Evolutionary conservation across 148 eudicot genomes (phyloP).

Genomic region (Nepenthes gracilis): DNA sequence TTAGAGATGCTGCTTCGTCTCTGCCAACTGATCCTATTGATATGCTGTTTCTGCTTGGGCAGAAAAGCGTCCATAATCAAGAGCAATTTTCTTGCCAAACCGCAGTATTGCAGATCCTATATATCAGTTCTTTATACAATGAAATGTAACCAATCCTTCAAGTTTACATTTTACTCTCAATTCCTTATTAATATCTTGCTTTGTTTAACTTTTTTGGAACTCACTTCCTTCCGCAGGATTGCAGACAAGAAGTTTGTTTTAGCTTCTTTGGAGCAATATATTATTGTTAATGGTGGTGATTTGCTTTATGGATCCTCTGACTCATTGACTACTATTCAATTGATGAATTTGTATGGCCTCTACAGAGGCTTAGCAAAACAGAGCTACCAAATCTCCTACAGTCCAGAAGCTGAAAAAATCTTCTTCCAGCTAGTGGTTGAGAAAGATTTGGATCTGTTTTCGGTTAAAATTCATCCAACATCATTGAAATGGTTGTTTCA

Average conservation of each 20-base stretch:
- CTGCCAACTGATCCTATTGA: slow-evolving; percentile 87
- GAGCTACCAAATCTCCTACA: slow-evolving; percentile 58
- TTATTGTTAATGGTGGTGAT: slow-evolving; percentile 53
- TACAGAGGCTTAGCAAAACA: slow-evolving; percentile 58
- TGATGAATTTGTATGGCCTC: slow-evolving; percentile 66
- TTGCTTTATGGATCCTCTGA: slow-evolving; percentile 29
- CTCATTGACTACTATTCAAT: slow-evolving; percentile 20
- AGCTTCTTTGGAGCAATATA: slow-evolving; percentile 89
- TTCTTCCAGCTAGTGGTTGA: slow-evolving; percentile 52
- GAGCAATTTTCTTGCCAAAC: slow-evolving; percentile 62
- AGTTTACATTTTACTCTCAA: background rate
- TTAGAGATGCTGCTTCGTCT: slow-evolving; percentile 51
- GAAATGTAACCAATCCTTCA: slow-evolving; percentile 45
- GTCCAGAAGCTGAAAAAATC: slow-evolving; percentile 77
- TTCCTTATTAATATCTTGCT: background rate
- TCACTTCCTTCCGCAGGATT: slow-evolving; percentile 30
- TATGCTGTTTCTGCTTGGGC: slow-evolving; percentile 75
- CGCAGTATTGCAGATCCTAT: slow-evolving; percentile 62
- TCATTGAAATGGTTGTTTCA: slow-evolving; percentile 88
- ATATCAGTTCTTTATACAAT: slow-evolving; percentile 57
- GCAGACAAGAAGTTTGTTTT: slow-evolving; percentile 76
- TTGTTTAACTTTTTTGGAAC: slow-evolving; percentile 1
- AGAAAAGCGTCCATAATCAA: slow-evolving; percentile 39
- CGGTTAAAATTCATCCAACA: slow-evolving; percentile 41
- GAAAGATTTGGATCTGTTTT: slow-evolving; percentile 55